These are phyloP conservation scores for Stipa capillata DNA, from an alignment of 176 grass and related monocot genomes.

Conservation along the genomic window DNA sequence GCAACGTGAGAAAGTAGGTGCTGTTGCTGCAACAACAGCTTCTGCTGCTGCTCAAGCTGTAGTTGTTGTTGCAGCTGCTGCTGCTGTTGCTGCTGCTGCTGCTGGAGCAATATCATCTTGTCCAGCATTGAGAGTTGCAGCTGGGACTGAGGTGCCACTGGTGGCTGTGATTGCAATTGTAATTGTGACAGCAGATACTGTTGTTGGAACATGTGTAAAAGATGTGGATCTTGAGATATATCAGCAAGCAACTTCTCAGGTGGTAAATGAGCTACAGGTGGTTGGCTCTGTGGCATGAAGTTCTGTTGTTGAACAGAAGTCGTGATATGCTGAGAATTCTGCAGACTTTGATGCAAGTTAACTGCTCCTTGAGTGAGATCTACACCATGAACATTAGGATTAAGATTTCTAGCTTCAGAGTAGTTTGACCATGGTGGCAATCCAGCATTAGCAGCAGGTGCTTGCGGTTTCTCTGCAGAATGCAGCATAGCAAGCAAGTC, in stretches of 20 bases:
- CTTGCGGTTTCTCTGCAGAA: constrained; percentile 61
- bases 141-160: constrained; percentile 41
- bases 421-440: constrained; percentile 51
- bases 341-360: constrained; percentile 47
- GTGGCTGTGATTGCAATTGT: constrained; percentile 63
- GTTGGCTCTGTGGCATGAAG: constrained; percentile 43
- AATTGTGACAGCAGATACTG: constrained; percentile 83
- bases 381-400: constrained; percentile 26
- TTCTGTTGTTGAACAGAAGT: constrained; percentile 52
- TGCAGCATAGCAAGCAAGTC: constrained; percentile 84
- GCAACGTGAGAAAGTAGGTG: constrained; percentile 53
- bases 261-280: constrained; percentile 46
- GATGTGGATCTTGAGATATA: constrained; percentile 76
- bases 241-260: constrained; percentile 61
- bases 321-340: constrained; percentile 48
- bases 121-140: constrained; percentile 78
- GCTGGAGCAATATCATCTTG: constrained; percentile 81
- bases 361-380: constrained; percentile 40
- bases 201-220: constrained; percentile 69
- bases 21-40: constrained; percentile 63
- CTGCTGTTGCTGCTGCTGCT: constrained; percentile 57
- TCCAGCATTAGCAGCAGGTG: constrained; percentile 34
- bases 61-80: constrained; percentile 53
- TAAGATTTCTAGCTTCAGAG: constrained; percentile 43
- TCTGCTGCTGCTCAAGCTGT: constrained; percentile 63